Percentiles rank a stretch among this genome's conserved stretches.
phyloP scores from a whole-genome alignment of 2,329 filamentous ascomycete genomes.

The Pleoardoris graminearum region DNA sequence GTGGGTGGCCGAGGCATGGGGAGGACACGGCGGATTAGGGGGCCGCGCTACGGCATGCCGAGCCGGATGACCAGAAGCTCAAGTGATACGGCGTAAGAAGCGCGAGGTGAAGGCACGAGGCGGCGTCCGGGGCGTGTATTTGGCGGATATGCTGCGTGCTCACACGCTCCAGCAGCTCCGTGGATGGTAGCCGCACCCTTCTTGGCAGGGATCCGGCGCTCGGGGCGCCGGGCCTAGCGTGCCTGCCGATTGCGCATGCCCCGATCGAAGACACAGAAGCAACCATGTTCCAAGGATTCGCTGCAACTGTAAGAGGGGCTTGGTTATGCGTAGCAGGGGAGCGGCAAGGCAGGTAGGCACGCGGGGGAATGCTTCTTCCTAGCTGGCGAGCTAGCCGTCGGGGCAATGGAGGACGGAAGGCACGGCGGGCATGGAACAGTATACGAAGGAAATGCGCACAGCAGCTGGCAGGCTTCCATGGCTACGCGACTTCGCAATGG shows the following conservation, averaged over 20 bases:
- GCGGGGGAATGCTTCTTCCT: not conserved
- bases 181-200: slow-evolving; percentile 1
- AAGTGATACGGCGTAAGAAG: not conserved
- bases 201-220: slow-evolving; percentile 7
- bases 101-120: not conserved
- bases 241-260: not conserved
- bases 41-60: slow-evolving; percentile 12
- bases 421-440: not conserved
- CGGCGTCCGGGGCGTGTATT: not conserved
- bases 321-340: not conserved
- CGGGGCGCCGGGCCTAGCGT: not conserved
- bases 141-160: slow-evolving; percentile 1
- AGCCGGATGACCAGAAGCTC: not conserved
- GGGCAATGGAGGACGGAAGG: not conserved
- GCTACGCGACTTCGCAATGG: too few species aligned
- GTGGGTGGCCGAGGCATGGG: slow-evolving; percentile 42
- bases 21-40: slow-evolving; percentile 16
- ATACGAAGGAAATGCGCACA: too few species aligned
- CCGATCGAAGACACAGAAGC: not conserved
- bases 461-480: too few species aligned
- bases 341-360: not conserved
- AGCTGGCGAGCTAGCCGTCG: not conserved
- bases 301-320: not conserved
- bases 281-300: not conserved
- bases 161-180: not conserved